These are phyloP conservation scores for Arachis hypogaea DNA, from an alignment of 306 rosid species.

Conservation along the genomic window DNA sequence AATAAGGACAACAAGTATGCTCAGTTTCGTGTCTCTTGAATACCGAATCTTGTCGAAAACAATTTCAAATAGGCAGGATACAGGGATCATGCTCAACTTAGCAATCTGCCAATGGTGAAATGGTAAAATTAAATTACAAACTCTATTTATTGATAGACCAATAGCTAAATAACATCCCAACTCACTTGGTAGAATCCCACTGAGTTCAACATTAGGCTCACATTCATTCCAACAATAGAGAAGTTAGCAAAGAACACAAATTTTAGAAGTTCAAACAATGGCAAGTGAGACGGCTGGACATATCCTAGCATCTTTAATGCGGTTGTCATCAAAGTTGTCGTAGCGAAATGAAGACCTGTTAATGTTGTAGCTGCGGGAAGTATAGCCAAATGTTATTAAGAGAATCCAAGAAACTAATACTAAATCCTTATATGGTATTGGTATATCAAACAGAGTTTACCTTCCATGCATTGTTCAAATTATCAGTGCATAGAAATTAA, in stretches of 20 bases:
- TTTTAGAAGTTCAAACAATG: conserved; percentile 74
- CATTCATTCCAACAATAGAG: conserved; percentile 91
- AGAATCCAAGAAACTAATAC: background rate
- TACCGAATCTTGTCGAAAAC: conserved; percentile 75
- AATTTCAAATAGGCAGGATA: conserved; percentile 84
- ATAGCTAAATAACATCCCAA: conserved; percentile 32
- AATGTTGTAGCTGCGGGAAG: conserved; percentile 83
- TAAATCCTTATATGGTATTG: background rate
- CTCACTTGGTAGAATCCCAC: conserved; percentile 95
- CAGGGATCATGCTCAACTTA: conserved; percentile 91
- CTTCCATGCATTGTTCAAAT: no score
- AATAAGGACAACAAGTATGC: conserved; percentile 74
- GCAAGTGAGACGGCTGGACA: conserved; percentile 79
- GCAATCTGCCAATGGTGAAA: conserved; percentile 64
- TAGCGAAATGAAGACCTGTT: conserved; percentile 83
- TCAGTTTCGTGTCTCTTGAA: conserved; percentile 85
- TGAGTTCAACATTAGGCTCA: conserved; percentile 95
- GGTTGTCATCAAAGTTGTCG: conserved; percentile 73
- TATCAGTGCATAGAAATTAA: no score
- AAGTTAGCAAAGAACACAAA: conserved; percentile 88
- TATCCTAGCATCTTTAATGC: conserved; percentile 74
- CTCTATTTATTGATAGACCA: conserved; percentile 27
- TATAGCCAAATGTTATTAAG: conserved; percentile 31
- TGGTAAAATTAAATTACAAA: conserved; percentile 39
- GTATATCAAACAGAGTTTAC: no score